Conservation (phyloP, 352 stramenopile species). For the Saprolegnia parasitica region DNA sequence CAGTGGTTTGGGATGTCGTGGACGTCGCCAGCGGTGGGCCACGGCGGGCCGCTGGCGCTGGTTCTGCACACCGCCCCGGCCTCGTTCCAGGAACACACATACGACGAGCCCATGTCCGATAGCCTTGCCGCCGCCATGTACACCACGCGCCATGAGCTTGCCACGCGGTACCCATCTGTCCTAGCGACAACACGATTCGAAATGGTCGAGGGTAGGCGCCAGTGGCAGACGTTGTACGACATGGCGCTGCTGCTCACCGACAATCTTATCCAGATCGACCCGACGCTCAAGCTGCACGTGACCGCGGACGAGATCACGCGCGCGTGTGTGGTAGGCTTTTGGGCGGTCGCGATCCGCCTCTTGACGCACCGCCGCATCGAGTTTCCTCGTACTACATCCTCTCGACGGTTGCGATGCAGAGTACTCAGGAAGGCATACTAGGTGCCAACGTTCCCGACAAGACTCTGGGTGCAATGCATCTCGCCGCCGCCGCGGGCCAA, state of each 20-base stretch:
- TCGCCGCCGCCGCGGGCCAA: constrained; percentile 24
- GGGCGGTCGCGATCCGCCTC: neutral
- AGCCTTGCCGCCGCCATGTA: constrained; percentile 7
- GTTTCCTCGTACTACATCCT: constrained; percentile 29
- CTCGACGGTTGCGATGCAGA: too few relatives aligned
- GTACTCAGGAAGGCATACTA: neutral
- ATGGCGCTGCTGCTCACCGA: constrained; percentile 10
- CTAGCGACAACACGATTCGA: neutral
- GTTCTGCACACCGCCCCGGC: neutral
- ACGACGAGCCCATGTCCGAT: constrained; percentile 8
- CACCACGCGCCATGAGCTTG: constrained; percentile 1
- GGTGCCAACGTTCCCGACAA: neutral
- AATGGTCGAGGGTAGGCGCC: constrained; percentile 4
- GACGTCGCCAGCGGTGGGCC: neutral
- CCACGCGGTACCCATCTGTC: neutral
- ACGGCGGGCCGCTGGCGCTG: constrained; percentile 8
- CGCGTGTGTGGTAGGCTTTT: constrained; percentile 22
- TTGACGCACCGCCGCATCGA: constrained; percentile 6
- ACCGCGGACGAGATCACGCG: constrained; percentile 5
- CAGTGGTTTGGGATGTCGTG: neutral
- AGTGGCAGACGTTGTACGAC: constrained; percentile 9
- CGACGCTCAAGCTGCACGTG: constrained; percentile 18
- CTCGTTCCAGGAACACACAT: constrained; percentile 6
- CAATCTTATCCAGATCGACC: constrained; percentile 14
- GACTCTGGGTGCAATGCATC: constrained; percentile 15